Evolutionary conservation across 495 filamentous ascomycete genomes (phyloP).

Genomic region (Xylaria venustula): DNA sequence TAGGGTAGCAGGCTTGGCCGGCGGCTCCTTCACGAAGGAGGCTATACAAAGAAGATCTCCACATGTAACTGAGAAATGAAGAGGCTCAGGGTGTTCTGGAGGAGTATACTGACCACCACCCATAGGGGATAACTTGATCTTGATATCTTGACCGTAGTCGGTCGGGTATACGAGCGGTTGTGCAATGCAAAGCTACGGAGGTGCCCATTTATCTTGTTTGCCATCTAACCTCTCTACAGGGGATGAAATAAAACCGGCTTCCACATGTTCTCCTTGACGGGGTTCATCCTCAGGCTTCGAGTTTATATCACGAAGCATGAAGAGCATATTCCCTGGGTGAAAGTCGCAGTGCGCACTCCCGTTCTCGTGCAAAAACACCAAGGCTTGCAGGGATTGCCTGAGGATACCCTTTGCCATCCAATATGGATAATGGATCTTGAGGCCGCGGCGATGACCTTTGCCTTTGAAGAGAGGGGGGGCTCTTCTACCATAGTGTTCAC

Average conservation of each 20-base stretch:
- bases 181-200: conserved; percentile 35
- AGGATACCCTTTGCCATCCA: conserved; percentile 43
- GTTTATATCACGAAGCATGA: conserved; percentile 28
- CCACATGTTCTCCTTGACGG: conserved; percentile 15
- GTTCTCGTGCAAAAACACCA: conserved; percentile 42
- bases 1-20: conserved; percentile 31
- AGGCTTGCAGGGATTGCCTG: conserved; percentile 40
- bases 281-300: conserved; percentile 24
- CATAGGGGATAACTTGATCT: conserved; percentile 41
- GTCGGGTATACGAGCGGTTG: conserved; percentile 28
- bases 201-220: conserved; percentile 37
- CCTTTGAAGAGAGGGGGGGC: conserved; percentile 27
- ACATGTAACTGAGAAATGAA: not conserved
- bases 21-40: conserved; percentile 30
- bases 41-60: conserved; percentile 20
- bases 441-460: conserved; percentile 6
- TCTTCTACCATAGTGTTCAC: conserved; percentile 36
- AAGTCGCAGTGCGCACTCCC: conserved; percentile 49
- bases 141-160: conserved; percentile 25
- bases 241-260: conserved; percentile 16
- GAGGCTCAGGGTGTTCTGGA: not conserved
- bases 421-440: conserved; percentile 37
- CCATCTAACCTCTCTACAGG: conserved; percentile 35
- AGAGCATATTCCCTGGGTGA: conserved; percentile 49
- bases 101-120: conserved; percentile 35